Base-by-base conservation (phyloP, 768 basidiomycete genomes). In the Macrolepiota albuminosa region DNA sequence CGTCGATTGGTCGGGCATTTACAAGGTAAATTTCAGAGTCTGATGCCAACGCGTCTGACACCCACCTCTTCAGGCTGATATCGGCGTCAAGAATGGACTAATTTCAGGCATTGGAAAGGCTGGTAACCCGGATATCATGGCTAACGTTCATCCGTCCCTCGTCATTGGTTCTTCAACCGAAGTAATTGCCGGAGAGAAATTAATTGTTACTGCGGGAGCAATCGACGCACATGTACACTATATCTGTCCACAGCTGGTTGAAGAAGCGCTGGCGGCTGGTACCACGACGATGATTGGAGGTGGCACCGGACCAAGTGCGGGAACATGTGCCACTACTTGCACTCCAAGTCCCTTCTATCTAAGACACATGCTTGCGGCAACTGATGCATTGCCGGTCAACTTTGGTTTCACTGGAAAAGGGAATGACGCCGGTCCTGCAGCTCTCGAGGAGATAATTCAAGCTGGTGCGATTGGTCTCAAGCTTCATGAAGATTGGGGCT, bases 401-500 rank as follows among this genome's bases (percentile, higher is more conserved):
- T 93, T 96, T 71, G 91, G 81, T 2, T 91, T 98, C 69, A 99
- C 97, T 1, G 96, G 95, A 14, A 98, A 97, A 73, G 97, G 95
- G 0, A 98, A 98, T 64, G 97, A 99, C 68, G 82, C 90, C 0
- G 93, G 88, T 0, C 76, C 80, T 10, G 77, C 66, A 2, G 88
- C 90, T 4, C 70, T 98, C 56, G 87, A 63, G 24, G 66, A 67
- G 36, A 65, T 67, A 21, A 43, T 67, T 2, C 47, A 60, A 31
- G 66, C 66, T 50, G 66, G 66, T 47, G 66, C 66, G 4, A 40
- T 63, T 26, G 97, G 97, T 1, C 71, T 98, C 66, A 99, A 99
- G 76, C 74, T 99, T 60, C 97, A 99, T 67, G 97, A 98, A 72
- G 96, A 98, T 71, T 98, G 96, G 96, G 96, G 96, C 2, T 81